These are phyloP conservation scores for Cyanidioschyzon merolae DNA, from an alignment of 23 red algal species.

Conservation along the genomic window DNA sequence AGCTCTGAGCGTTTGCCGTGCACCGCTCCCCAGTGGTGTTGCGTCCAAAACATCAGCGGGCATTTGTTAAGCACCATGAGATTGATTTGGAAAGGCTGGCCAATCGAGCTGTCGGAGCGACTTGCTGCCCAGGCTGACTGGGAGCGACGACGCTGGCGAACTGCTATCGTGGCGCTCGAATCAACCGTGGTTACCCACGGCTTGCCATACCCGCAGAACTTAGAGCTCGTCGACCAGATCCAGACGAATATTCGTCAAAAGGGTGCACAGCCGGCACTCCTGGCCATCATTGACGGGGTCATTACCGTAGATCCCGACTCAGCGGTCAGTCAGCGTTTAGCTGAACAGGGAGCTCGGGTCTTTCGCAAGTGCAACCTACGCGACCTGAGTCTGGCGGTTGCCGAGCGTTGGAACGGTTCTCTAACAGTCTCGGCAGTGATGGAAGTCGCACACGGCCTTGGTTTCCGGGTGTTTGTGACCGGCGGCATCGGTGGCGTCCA, in stretches of 20 bases:
- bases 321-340: constrained; percentile 21
- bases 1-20: too few relatives aligned
- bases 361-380: constrained; percentile 40
- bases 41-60: too few relatives aligned
- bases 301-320: constrained; percentile 32
- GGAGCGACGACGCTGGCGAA: neutral
- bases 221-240: constrained; percentile 28
- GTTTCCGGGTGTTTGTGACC: constrained; percentile 65
- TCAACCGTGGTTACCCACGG: constrained; percentile 75
- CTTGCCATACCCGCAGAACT: constrained; percentile 59
- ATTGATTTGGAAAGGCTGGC: neutral
- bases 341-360: constrained; percentile 3
- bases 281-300: constrained; percentile 51
- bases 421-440: constrained; percentile 63
- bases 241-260: constrained; percentile 21
- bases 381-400: constrained; percentile 36
- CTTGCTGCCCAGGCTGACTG: neutral
- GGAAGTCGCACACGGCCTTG: constrained; percentile 45
- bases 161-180: constrained; percentile 64
- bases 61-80: too few relatives aligned
- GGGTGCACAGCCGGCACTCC: constrained; percentile 42
- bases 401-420: constrained; percentile 30
- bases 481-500: constrained; percentile 89
- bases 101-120: neutral
- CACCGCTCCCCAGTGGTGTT: too few relatives aligned